phyloP scores from a whole-genome alignment of 345 rosid species.

The Carallia pectinifolia region DNA sequence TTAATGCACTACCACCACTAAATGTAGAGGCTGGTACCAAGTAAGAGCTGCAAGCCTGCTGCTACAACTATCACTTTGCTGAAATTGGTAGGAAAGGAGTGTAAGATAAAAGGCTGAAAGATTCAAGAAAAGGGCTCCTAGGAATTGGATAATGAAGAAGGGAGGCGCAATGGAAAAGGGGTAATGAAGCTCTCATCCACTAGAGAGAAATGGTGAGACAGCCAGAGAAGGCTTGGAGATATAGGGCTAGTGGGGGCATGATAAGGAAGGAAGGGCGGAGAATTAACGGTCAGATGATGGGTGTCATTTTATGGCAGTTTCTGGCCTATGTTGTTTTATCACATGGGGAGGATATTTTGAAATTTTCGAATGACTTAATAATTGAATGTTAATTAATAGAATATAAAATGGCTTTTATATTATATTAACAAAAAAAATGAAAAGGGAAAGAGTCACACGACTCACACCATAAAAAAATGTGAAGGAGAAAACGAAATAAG shows the following conservation, averaged over 20 bases:
- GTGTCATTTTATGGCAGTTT: conserved; percentile 57
- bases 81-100: not conserved
- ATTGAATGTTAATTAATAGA: not conserved
- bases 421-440: not conserved
- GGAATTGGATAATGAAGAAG: conserved; percentile 26
- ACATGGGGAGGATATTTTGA: not conserved
- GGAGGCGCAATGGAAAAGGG: not conserved
- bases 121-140: not conserved
- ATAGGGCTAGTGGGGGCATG: conserved; percentile 40
- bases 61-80: not conserved
- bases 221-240: conserved; percentile 13
- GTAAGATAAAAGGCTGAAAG: not conserved
- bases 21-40: not conserved
- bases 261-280: conserved; percentile 99
- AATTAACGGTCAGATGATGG: conserved; percentile 57
- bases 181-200: conserved; percentile 19
- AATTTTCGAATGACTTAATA: not conserved
- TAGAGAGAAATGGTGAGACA: conserved; percentile 18
- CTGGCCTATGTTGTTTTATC: conserved; percentile 27
- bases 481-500: too few relatives aligned
- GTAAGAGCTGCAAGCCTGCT: not conserved
- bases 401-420: not conserved
- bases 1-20: conserved; percentile 13
- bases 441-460: too few relatives aligned
- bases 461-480: too few relatives aligned